Percentiles rank a stretch among this genome's conserved stretches.
Evolutionary conservation across 352 stramenopile genomes (phyloP).

Genomic region (Pythium rhizo-oryzae): DNA sequence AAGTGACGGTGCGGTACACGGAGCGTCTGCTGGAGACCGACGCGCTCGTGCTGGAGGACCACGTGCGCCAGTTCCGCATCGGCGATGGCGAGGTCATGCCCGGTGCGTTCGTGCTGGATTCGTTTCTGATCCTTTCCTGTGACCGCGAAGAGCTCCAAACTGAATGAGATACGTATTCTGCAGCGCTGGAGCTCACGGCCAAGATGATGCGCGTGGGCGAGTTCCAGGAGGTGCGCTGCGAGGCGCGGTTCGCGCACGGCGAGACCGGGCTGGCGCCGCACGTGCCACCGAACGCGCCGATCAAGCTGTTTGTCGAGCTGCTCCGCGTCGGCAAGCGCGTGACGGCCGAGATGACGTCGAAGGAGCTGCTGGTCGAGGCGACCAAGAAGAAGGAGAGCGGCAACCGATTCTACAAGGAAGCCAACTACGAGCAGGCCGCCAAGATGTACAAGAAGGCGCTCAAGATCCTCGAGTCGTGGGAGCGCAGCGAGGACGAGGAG

Average conservation of each 20-base stretch:
- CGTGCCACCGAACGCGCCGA: slow-evolving; percentile 45
- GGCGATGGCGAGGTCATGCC: slow-evolving; percentile 83
- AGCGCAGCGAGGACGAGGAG: slow-evolving; percentile 51
- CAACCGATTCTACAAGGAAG: slow-evolving; percentile 79
- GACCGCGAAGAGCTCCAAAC: slow-evolving; percentile 1
- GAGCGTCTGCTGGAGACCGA: slow-evolving; percentile 53
- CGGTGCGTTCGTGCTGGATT: slow-evolving; percentile 34
- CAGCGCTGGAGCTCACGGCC: slow-evolving; percentile 73
- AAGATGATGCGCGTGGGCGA: slow-evolving; percentile 85
- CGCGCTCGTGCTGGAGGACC: slow-evolving; percentile 42
- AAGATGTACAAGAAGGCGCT: slow-evolving; percentile 86
- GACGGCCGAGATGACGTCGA: slow-evolving; percentile 72
- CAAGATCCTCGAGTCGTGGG: slow-evolving; percentile 79
- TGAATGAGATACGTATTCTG: not conserved
- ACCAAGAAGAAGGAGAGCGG: slow-evolving; percentile 85
- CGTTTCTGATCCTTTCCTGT: too few species aligned
- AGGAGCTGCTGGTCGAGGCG: slow-evolving; percentile 73
- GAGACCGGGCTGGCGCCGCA: slow-evolving; percentile 59
- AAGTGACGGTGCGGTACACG: slow-evolving; percentile 76
- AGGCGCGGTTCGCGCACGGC: slow-evolving; percentile 74
- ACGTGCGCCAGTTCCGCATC: slow-evolving; percentile 75
- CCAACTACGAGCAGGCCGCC: slow-evolving; percentile 83
- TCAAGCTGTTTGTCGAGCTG: slow-evolving; percentile 67
- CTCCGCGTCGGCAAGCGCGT: slow-evolving; percentile 66
- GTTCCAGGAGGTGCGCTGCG: slow-evolving; percentile 69